Evolutionary conservation across 2,329 filamentous ascomycete species (phyloP).

Genomic region (Pseudogymnoascus sp.): DNA sequence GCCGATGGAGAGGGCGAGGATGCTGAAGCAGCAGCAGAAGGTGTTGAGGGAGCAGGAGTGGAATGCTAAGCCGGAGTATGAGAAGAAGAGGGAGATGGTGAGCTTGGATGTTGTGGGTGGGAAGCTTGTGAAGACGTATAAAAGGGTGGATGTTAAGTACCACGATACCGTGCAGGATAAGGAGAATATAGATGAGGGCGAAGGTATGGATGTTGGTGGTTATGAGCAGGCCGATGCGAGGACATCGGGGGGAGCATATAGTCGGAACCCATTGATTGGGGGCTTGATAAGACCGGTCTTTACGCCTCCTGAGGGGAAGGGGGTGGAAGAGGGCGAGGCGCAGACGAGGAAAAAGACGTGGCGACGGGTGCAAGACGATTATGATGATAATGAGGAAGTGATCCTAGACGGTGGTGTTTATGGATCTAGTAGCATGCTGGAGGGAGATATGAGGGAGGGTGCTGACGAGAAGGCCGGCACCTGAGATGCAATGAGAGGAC

Average conservation of each 20-base stretch:
- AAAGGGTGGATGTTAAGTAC: conserved; percentile 1
- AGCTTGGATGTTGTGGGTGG: conserved; percentile 62
- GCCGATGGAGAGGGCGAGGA: conserved; percentile 59
- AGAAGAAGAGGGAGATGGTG: conserved; percentile 63
- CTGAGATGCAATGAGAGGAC: background rate
- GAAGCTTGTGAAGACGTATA: conserved; percentile 42
- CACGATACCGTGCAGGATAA: background rate
- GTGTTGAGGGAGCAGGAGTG: conserved; percentile 63
- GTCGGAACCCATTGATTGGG: conserved; percentile 32
- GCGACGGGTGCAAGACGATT: conserved; percentile 37
- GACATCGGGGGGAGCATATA: conserved; percentile 28
- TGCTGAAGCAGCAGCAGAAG: conserved; percentile 64
- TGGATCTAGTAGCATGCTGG: conserved; percentile 18
- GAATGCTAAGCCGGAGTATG: conserved; percentile 61
- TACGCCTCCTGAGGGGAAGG: conserved; percentile 27
- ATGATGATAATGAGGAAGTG: conserved; percentile 36
- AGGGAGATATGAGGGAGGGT: conserved; percentile 18
- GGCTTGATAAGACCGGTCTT: conserved; percentile 32
- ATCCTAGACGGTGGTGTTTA: conserved; percentile 36
- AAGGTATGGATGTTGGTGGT: conserved; percentile 16
- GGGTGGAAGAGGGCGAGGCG: conserved; percentile 15
- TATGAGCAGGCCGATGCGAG: conserved; percentile 13
- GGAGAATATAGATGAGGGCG: conserved; percentile 19
- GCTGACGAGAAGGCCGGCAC: conserved; percentile 18
- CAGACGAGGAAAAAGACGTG: conserved; percentile 30